phyloP scores from a whole-genome alignment of 2,329 filamentous ascomycete species.

The Sporothrix mexicana region DNA sequence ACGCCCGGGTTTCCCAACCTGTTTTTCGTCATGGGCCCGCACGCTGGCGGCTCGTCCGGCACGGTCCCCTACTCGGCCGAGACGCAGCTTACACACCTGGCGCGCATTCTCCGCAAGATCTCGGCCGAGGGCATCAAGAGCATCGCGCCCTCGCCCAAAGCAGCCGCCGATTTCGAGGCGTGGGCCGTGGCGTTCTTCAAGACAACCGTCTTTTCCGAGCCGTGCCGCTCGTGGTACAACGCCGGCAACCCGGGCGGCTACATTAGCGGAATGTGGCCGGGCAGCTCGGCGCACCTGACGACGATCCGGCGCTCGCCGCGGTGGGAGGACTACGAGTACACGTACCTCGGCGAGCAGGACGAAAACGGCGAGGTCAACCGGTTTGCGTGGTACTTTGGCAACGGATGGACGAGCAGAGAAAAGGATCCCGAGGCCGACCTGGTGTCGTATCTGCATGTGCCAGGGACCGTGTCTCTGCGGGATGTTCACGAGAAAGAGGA shows the following conservation, averaged over 20 bases:
- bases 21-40: slow-evolving; percentile 41
- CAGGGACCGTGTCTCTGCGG: slow-evolving; percentile 63
- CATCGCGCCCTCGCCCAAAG: slow-evolving; percentile 34
- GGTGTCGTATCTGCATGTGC: slow-evolving; percentile 53
- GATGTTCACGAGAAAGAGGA: slow-evolving; percentile 72
- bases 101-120: slow-evolving; percentile 56
- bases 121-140: slow-evolving; percentile 55
- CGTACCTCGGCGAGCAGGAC: slow-evolving; percentile 54
- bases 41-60: slow-evolving; percentile 35
- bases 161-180: slow-evolving; percentile 42
- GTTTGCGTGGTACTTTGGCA: slow-evolving; percentile 53
- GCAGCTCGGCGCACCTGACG: slow-evolving; percentile 40
- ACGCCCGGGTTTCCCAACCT: slow-evolving; percentile 46
- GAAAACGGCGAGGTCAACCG: slow-evolving; percentile 33
- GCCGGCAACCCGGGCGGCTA: slow-evolving; percentile 41
- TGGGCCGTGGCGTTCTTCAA: slow-evolving; percentile 43
- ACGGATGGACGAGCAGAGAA: slow-evolving; percentile 52
- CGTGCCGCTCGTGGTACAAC: slow-evolving; percentile 45
- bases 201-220: slow-evolving; percentile 43
- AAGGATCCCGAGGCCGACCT: slow-evolving; percentile 49
- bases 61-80: slow-evolving; percentile 37
- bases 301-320: slow-evolving; percentile 42
- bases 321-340: slow-evolving; percentile 46
- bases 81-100: slow-evolving; percentile 48
- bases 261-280: slow-evolving; percentile 41